Base-by-base conservation (phyloP, 2,329 filamentous ascomycete genomes). In the Colletotrichum phormii region DNA sequence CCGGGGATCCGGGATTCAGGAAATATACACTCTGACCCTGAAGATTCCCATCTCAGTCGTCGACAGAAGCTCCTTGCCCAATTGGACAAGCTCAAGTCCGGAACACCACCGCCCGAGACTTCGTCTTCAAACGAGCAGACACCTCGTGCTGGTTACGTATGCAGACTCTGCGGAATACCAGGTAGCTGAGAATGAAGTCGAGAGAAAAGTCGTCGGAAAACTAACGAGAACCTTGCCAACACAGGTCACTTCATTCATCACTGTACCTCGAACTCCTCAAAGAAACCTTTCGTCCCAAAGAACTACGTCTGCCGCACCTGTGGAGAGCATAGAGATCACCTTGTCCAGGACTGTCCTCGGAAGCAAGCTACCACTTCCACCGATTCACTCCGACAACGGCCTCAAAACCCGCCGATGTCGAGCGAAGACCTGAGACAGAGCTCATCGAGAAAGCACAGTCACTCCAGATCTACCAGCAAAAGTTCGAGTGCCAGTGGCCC, bases 201-300 rank as follows among this genome's bases (percentile, higher is more conserved):
- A 11, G 37, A 22, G 31, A 22, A 11, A 1, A n/a, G 22, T 22
- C 26, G 13, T 24, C 12, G 55, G 5, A 6, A 8, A 35, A 31
- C 35, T 49, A 62, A 57, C 60, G 1, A 58, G 29, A 35, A 4
- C 26, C 58, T 35, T 29, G 11, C 13, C 58, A 22, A 18, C 24
- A 7, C n/a, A 79, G 77, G 76, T 2, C 75, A 76, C 61, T 66
- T 69, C 31, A 64, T 77, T 29, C 67, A 72, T 24, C 35, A 77
- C 8, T 77, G 75, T 46, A 54, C 63, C 13, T 46, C 37, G 2
- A 65, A 18, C 51, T 54, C 63, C 13, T 46, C 37, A 1, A 65
- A 18, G 18, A 66, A 71, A 31, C 46, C 15, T 11, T 37, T 11
- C 4, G 72, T 71, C 26, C 71, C 58, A 3, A 37, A 61, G 18